A percentile compares a stretch with the other conserved stretches of the same genome.
These are phyloP conservation scores for Sparassis latifolia DNA, from an alignment of 1,284 basidiomycete species.

Conservation along the genomic window DNA sequence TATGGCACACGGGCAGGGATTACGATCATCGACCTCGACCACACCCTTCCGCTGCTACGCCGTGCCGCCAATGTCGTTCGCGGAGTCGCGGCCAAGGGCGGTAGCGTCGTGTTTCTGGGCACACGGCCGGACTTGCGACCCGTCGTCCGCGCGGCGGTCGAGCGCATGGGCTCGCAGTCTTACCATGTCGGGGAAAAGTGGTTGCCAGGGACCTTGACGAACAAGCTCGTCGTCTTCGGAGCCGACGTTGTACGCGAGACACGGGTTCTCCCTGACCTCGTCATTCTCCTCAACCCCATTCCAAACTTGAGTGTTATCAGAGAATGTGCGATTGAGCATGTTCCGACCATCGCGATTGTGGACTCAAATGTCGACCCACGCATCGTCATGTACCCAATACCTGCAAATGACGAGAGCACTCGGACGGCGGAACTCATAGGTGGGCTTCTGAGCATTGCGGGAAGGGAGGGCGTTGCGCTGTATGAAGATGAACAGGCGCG, in stretches of 20 bases:
- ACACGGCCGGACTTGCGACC: conserved; percentile 75
- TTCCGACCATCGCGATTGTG: conserved; percentile 86
- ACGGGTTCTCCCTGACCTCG: conserved; percentile 78
- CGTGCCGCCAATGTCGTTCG: conserved; percentile 86
- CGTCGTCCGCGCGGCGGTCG: conserved; percentile 75
- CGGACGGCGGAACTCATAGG: conserved; percentile 88
- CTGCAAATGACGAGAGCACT: conserved; percentile 93
- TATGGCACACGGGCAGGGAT: conserved; percentile 90
- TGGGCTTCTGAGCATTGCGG: conserved; percentile 89
- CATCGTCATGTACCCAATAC: conserved; percentile 96
- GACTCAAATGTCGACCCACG: conserved; percentile 97
- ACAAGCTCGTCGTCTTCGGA: conserved; percentile 77
- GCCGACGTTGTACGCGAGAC: conserved; percentile 48
- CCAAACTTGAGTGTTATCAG: conserved; percentile 79
- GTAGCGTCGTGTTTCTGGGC: conserved; percentile 87
- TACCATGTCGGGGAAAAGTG: conserved; percentile 86
- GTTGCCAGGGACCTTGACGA: conserved; percentile 93
- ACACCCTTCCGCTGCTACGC: conserved; percentile 87
- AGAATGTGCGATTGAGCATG: conserved; percentile 78
- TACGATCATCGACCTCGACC: conserved; percentile 93
- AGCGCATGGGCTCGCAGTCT: conserved; percentile 70
- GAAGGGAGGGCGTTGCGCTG: conserved; percentile 67
- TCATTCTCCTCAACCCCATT: conserved; percentile 85
- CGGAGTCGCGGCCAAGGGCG: conserved; percentile 76
- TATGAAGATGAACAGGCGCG: conserved; percentile 20